These are phyloP conservation scores for Xylariales sp. DNA, from an alignment of 2,329 filamentous ascomycete genomes.

Conservation along the genomic window DNA sequence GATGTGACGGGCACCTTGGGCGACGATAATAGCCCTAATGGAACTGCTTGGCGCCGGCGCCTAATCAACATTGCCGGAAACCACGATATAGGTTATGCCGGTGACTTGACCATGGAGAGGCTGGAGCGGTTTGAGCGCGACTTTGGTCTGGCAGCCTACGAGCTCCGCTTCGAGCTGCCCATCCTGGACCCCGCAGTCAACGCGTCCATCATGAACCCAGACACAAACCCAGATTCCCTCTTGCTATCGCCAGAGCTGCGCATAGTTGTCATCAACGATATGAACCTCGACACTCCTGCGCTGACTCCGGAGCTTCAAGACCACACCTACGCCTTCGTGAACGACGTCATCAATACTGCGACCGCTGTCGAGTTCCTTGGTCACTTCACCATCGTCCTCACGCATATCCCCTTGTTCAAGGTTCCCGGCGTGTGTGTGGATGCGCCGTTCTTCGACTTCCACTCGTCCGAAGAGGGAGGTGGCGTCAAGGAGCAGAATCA, in stretches of 20 bases:
- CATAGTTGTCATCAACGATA: conserved; percentile 82
- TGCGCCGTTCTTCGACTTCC: conserved; percentile 76
- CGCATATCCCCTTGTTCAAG: conserved; percentile 90
- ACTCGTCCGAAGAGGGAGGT: conserved; percentile 57
- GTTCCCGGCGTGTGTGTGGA: conserved; percentile 78
- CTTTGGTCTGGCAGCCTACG: conserved; percentile 90
- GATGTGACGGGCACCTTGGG: conserved; percentile 46
- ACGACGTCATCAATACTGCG: conserved; percentile 60
- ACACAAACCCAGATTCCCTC: conserved; percentile 39
- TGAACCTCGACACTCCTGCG: conserved; percentile 88
- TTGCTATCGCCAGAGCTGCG: conserved; percentile 65
- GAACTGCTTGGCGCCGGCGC: conserved; percentile 62
- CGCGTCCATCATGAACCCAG: conserved; percentile 35
- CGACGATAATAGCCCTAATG: conserved; percentile 39
- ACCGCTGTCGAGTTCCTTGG: conserved; percentile 56
- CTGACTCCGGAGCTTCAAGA: conserved; percentile 63
- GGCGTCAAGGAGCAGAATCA: conserved; percentile 90
- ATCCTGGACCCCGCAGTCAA: conserved; percentile 32
- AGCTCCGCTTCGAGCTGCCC: conserved; percentile 67
- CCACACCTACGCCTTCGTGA: conserved; percentile 73
- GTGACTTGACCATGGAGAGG: conserved; percentile 75
- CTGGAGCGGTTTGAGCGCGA: conserved; percentile 75
- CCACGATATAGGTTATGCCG: conserved; percentile 94
- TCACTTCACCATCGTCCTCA: conserved; percentile 79
- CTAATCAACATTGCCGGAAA: conserved; percentile 92